phyloP scores from a whole-genome alignment of 2,329 filamentous ascomycete species.

The Bipolaris bicolor region DNA sequence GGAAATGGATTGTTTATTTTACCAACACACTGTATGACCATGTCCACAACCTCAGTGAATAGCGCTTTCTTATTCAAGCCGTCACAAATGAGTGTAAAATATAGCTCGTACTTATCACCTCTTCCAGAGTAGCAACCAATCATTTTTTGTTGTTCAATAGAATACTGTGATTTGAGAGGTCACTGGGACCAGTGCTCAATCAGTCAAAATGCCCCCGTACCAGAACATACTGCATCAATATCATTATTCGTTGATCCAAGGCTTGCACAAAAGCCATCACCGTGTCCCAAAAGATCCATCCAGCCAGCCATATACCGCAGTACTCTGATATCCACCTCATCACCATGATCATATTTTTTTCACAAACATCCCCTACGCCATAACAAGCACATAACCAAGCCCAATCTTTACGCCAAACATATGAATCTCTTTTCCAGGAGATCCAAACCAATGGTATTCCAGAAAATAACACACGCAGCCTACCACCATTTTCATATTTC shows the following conservation, averaged over 20 bases:
- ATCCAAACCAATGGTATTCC: neutral
- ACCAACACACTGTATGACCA: too few relatives aligned
- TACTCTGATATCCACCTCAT: neutral
- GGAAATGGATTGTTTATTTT: neutral
- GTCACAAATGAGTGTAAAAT: too few relatives aligned
- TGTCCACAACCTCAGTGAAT: neutral
- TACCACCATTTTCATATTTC: neutral
- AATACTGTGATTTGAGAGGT: neutral
- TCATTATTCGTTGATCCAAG: constrained; percentile 11
- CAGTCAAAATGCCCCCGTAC: neutral
- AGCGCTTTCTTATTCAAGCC: too few relatives aligned
- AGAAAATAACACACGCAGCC: neutral
- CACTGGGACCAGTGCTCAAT: neutral
- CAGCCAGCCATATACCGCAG: neutral
- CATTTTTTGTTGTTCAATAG: neutral
- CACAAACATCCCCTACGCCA: neutral
- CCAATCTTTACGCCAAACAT: neutral
- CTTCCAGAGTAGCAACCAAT: too few relatives aligned
- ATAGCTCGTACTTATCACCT: too few relatives aligned
- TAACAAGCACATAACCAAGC: neutral
- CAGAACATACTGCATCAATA: neutral
- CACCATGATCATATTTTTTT: neutral
- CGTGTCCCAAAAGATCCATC: neutral
- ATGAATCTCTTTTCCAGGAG: neutral
- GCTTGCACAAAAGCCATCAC: neutral